Conservation (phyloP, 2,329 filamentous ascomycete species). For the Phyllosticta capitalensis region DNA sequence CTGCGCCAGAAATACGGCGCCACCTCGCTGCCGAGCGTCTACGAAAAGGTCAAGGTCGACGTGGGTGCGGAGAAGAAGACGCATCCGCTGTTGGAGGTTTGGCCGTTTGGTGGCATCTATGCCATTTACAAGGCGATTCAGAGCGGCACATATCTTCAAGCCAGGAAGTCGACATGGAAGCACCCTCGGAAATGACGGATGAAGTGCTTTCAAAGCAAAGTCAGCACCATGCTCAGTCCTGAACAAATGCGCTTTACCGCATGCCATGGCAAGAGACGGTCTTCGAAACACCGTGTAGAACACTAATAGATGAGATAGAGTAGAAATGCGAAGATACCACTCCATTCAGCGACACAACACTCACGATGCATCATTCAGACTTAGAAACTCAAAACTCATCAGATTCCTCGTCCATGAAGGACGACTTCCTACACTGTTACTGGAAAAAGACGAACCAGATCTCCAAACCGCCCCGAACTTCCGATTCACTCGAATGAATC, state of each 20-base stretch:
- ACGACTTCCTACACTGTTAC: too few relatives aligned
- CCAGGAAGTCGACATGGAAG: conserved; percentile 3
- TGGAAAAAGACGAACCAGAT: too few relatives aligned
- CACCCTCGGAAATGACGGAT: not conserved
- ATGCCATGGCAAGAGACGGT: too few relatives aligned
- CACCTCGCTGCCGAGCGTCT: conserved; percentile 51
- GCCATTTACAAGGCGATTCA: not conserved
- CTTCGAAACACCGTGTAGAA: too few relatives aligned
- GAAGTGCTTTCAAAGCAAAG: not conserved
- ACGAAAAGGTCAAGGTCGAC: conserved; percentile 52
- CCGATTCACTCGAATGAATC: not conserved
- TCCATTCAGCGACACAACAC: too few relatives aligned
- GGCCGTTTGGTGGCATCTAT: conserved; percentile 1
- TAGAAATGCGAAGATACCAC: too few relatives aligned
- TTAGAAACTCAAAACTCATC: too few relatives aligned
- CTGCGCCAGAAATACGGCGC: conserved; percentile 52
- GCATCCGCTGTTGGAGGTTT: not conserved
- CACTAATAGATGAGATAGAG: too few relatives aligned
- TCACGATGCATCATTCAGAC: too few relatives aligned
- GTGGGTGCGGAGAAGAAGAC: not conserved
- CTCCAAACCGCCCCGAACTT: not conserved
- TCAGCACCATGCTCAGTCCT: too few relatives aligned
- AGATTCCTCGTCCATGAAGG: too few relatives aligned
- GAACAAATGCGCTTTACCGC: too few relatives aligned
- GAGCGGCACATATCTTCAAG: not conserved